Evolutionary conservation across 352 stramenopile genomes (phyloP), one percentile per base, ranked within the genome.

Genomic region (Globisporangium viniferum): DNA sequence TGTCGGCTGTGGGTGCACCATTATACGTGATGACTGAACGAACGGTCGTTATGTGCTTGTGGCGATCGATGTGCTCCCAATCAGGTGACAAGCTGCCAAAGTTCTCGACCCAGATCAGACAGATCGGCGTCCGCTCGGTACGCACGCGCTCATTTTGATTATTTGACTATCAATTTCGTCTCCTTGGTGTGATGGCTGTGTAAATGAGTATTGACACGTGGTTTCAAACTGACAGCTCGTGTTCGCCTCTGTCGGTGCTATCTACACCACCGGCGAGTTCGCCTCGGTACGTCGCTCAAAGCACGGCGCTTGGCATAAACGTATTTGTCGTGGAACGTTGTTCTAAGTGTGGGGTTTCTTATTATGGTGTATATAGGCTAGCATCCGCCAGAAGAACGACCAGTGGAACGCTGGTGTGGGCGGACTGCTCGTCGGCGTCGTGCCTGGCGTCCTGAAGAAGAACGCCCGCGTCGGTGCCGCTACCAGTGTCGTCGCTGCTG

Each of bases 41-140:
- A 36, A 29, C 61, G 7, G 18, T 62, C 12, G 44, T 56, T 27
- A 20, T 41, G 29, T 9, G 7, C 18, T 67, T 1, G 14, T 22
- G 31, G 31, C 31, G 31, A 48, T 53, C 18, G 10, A 46, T 53
- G 31, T 18, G n/a, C 14, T 29, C 54, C 51, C 24, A 60, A 66
- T 4, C 62, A 95, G 88, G 86, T 33, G 82, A 73, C 27, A 84
- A 93, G 73, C 74, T 96, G 60, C 89, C 89, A 36, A 95, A 92
- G 74, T 91, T 96, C 60, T 79, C 84, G 35, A 75, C 68, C 51
- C 89, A 96, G 73, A 73, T 95, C 44, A 92, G 91, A 73, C 81
- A 90, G 71, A 68, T 96, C n/a, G 89, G 86, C 44, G 71, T 70
- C 24, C 89, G 87, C 46, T 88, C 86, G 81, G 85, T 94, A 76